Evolutionary conservation across 2,329 filamentous ascomycete genomes (phyloP).

Genomic region (Xenosphaeropsis pyriputrescens): DNA sequence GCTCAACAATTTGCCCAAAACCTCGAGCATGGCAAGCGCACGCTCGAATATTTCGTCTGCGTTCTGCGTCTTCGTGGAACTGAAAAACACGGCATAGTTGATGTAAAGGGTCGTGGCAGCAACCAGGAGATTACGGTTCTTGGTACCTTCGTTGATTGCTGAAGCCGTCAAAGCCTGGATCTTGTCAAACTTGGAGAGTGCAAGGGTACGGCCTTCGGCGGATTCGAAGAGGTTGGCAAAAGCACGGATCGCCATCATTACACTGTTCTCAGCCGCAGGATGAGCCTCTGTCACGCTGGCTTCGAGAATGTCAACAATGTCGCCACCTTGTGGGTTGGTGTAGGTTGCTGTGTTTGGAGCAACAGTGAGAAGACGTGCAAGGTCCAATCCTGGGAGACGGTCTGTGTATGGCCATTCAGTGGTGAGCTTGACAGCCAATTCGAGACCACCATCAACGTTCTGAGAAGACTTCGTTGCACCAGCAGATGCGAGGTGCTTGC

Average conservation of each 20-base stretch:
- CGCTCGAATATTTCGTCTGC: conserved; percentile 21
- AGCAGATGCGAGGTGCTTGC: conserved; percentile 45
- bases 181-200: conserved; percentile 40
- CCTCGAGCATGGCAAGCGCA: conserved; percentile 32
- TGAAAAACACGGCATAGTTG: conserved; percentile 68
- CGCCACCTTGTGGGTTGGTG: conserved; percentile 33
- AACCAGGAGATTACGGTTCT: conserved; percentile 70
- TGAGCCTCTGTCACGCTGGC: conserved; percentile 38
- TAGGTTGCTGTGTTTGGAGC: conserved; percentile 51
- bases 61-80: conserved; percentile 14
- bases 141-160: conserved; percentile 48
- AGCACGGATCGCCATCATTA: conserved; percentile 73
- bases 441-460: conserved; percentile 38
- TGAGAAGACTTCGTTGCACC: conserved; percentile 19
- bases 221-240: conserved; percentile 77
- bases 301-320: conserved; percentile 46
- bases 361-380: conserved; percentile 70
- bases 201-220: conserved; percentile 50
- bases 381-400: conserved; percentile 71
- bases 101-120: conserved; percentile 72
- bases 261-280: conserved; percentile 59
- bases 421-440: conserved; percentile 55
- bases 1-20: conserved; percentile 47
- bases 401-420: conserved; percentile 70
- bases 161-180: conserved; percentile 31